Conservation (phyloP, 2,329 filamentous ascomycete genomes). For the Rhynchosporium graminicola region DNA sequence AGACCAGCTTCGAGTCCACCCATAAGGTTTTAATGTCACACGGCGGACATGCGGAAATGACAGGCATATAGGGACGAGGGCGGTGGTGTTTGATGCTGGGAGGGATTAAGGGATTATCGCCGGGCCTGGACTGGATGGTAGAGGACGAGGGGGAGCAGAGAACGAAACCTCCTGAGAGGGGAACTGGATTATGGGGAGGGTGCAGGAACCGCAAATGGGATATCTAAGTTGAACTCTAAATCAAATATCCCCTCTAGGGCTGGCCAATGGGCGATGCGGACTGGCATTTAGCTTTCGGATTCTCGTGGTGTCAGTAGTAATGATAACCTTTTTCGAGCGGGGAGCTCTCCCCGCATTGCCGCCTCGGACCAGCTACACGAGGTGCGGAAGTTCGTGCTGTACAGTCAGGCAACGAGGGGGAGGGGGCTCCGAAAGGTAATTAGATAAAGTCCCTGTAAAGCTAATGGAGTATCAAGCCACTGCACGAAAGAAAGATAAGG, state of each 20-base stretch:
- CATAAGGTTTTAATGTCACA: slow-evolving; percentile 18
- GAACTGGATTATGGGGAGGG: background rate
- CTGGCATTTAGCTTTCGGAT: background rate
- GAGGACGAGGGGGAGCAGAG: background rate
- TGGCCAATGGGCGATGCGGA: background rate
- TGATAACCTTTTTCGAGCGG: background rate
- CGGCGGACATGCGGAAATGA: slow-evolving; percentile 20
- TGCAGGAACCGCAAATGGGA: slow-evolving; percentile 6
- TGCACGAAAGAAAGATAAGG: background rate
- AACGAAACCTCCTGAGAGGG: background rate
- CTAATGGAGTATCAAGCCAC: background rate
- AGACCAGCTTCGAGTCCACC: slow-evolving; percentile 2
- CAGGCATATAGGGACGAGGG: slow-evolving; percentile 14
- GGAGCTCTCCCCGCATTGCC: slow-evolving; percentile 18
- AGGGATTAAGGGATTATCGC: background rate
- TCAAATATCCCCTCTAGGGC: background rate
- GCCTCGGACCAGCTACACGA: slow-evolving; percentile 17
- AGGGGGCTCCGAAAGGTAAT: background rate
- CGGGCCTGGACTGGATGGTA: slow-evolving; percentile 8
- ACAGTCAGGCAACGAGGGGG: slow-evolving; percentile 11
- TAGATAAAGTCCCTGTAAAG: background rate
- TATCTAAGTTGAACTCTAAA: background rate
- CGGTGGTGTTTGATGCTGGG: slow-evolving; percentile 8
- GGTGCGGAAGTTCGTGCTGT: too few relatives aligned
- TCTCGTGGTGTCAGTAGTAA: background rate